Evolutionary conservation across 495 filamentous ascomycete genomes (phyloP).

Genomic region (Chaetomidium leptoderma): DNA sequence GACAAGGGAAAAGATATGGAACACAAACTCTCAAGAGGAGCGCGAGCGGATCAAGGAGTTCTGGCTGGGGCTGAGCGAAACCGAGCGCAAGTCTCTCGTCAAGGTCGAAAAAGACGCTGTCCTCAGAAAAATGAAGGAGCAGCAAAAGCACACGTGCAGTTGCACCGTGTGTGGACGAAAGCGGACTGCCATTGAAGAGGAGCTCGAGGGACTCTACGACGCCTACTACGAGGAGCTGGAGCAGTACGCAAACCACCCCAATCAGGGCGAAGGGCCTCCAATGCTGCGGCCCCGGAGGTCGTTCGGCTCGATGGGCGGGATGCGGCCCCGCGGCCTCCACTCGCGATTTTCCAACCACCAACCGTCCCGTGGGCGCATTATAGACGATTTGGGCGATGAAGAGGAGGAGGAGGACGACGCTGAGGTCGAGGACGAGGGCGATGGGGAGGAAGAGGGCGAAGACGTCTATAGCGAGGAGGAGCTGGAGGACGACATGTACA

Average conservation of each 20-base stretch:
- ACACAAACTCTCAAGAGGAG: slow-evolving; percentile 87
- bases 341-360: slow-evolving; percentile 47
- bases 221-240: slow-evolving; percentile 98
- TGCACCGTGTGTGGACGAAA: slow-evolving; percentile 97
- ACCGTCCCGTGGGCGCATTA: slow-evolving; percentile 50
- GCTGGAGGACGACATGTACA: slow-evolving; percentile 57
- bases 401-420: slow-evolving; percentile 65
- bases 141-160: slow-evolving; percentile 98
- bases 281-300: slow-evolving; percentile 62
- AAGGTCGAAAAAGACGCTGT: slow-evolving; percentile 99
- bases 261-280: slow-evolving; percentile 54
- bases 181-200: slow-evolving; percentile 95
- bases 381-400: slow-evolving; percentile 57
- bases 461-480: slow-evolving; percentile 55
- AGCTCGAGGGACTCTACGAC: slow-evolving; percentile 97
- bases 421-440: slow-evolving; percentile 43
- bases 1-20: slow-evolving; percentile 89
- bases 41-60: slow-evolving; percentile 96
- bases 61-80: slow-evolving; percentile 94
- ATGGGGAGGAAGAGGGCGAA: slow-evolving; percentile 38
- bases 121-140: slow-evolving; percentile 98
- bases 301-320: slow-evolving; percentile 50
- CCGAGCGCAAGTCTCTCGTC: slow-evolving; percentile 86
- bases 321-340: slow-evolving; percentile 47
- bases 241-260: slow-evolving; percentile 90